Conservation (phyloP, 2,329 filamentous ascomycete species). For the Immersiporthe knoxdaviesiana region DNA sequence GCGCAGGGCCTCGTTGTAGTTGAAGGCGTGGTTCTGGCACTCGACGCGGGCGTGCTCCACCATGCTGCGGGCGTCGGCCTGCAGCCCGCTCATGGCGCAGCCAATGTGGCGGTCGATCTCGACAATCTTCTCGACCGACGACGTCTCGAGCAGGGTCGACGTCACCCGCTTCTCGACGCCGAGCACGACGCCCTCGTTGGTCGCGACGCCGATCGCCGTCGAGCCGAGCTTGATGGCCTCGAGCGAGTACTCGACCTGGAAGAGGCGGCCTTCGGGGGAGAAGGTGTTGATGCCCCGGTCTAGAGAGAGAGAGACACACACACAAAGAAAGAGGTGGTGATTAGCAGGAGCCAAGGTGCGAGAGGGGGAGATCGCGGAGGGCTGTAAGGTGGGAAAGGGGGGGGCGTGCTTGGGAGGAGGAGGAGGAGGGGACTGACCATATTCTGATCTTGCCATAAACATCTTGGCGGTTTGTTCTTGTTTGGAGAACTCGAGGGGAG, state of each 20-base stretch:
- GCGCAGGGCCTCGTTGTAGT: slow-evolving; percentile 93
- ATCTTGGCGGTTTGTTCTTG: slow-evolving; percentile 69
- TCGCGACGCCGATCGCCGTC: slow-evolving; percentile 97
- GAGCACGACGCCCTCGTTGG: slow-evolving; percentile 90
- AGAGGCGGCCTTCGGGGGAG: slow-evolving; percentile 98
- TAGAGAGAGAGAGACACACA: slow-evolving; percentile 47
- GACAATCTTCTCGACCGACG: slow-evolving; percentile 98
- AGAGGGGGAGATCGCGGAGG: slow-evolving; percentile 30
- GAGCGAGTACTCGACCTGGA: slow-evolving; percentile 99
- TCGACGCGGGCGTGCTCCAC: slow-evolving; percentile 98
- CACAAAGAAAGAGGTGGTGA: too few relatives aligned
- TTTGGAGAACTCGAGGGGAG: slow-evolving; percentile 33
- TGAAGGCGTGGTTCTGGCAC: slow-evolving; percentile 95
- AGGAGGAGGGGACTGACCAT: slow-evolving; percentile 67
- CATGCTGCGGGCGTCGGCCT: slow-evolving; percentile 97
- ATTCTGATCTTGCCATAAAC: slow-evolving; percentile 99
- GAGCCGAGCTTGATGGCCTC: slow-evolving; percentile 99
- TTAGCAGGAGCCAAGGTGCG: slow-evolving; percentile 40
- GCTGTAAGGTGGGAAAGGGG: slow-evolving; percentile 15
- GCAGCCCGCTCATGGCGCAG: slow-evolving; percentile 96
- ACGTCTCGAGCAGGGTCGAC: slow-evolving; percentile 94
- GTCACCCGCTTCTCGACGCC: slow-evolving; percentile 99
- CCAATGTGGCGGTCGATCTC: slow-evolving; percentile 99
- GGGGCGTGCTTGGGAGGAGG: slow-evolving; percentile 18
- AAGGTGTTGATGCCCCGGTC: slow-evolving; percentile 99